Evolutionary conservation across 1,284 basidiomycete species (phyloP), one percentile per base, ranked within the genome.

Genomic region (Sporisorium iseilematis-ciliati): DNA sequence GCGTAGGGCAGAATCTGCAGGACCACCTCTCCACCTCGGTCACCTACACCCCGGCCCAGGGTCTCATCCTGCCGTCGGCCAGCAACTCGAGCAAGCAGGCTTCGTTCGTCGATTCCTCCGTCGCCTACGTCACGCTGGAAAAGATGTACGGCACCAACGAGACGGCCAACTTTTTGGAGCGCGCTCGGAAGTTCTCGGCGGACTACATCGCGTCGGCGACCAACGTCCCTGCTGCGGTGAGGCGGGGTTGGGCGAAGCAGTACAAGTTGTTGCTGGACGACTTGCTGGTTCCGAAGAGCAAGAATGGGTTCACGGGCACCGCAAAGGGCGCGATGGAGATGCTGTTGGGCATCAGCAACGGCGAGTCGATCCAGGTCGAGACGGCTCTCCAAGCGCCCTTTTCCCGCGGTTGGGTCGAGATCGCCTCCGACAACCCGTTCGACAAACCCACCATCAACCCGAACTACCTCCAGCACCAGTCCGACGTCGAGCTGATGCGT

Each of bases 1-100:
- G 88, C 4, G 88, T 89, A 1, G 89, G 89, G 6, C 85, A 86
- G 71, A 89, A 90, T 75, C 80, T 88, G 7, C 88, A 89, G 59
- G 89, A 89, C 57, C 89, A 89, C 61, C 65, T 82, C 2, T 58
- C 71, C 12, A 59, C 64, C 5, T 56, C 66, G 1, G 69, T 80
- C 57, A 60, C 57, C 50, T 82, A 71, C 61, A 41, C 60, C 10
- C 75, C 75, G 1, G 74, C 70, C 31, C 41, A 61, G 5, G 62
- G 59, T 1, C 64, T 80, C 26, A 42, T 61, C 5, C 11, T 72
- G 25, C 66, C 70, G 26, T 7, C 56, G 12, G 61, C 57, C 2
- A 74, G 71, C 18, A 79, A 66, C 29, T 45, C 69, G 46, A 42
- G 65, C 31, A 70, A 72, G 53, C 57, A 58, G 21, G 79, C 78